These are phyloP conservation scores for Evansstolkia leycettana DNA, from an alignment of 495 filamentous ascomycete genomes.

Conservation along the genomic window DNA sequence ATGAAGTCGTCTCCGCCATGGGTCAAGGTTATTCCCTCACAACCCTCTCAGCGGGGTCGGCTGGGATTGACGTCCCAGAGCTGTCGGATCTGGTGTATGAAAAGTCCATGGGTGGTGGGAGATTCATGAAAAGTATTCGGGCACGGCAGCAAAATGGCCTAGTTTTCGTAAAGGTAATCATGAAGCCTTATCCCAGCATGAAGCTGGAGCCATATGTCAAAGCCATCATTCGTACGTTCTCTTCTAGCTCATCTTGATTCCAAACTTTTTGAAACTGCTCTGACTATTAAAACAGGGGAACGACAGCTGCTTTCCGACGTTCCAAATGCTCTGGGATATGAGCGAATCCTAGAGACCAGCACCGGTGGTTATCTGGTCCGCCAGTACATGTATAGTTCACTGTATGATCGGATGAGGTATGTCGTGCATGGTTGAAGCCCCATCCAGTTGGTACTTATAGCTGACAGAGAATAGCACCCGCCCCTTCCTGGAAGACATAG, in stretches of 20 bases:
- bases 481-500: conserved; percentile 94
- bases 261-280: conserved; percentile 5
- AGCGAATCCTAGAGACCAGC: conserved; percentile 79
- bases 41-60: conserved; percentile 77
- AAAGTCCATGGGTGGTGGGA: conserved; percentile 80
- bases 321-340: conserved; percentile 84
- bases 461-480: conserved; percentile 53
- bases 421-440: no score
- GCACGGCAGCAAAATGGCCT: conserved; percentile 81
- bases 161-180: conserved; percentile 84
- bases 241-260: neutral
- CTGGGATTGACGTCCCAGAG: conserved; percentile 88
- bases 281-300: conserved; percentile 48
- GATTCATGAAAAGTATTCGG: conserved; percentile 94
- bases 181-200: conserved; percentile 76
- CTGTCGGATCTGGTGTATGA: conserved; percentile 83
- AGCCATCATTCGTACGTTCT: conserved; percentile 55
- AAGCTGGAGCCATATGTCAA: conserved; percentile 65
- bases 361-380: conserved; percentile 90
- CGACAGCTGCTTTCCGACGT: conserved; percentile 66
- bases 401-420: conserved; percentile 89
- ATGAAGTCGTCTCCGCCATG: conserved; percentile 48
- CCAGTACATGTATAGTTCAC: conserved; percentile 88
- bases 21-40: conserved; percentile 93
- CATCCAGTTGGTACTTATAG: neutral